A percentile compares a stretch with the other conserved stretches of the same genome.
phyloP scores from a whole-genome alignment of 2,329 filamentous ascomycete genomes.

The Pestalotiopsis sp. region DNA sequence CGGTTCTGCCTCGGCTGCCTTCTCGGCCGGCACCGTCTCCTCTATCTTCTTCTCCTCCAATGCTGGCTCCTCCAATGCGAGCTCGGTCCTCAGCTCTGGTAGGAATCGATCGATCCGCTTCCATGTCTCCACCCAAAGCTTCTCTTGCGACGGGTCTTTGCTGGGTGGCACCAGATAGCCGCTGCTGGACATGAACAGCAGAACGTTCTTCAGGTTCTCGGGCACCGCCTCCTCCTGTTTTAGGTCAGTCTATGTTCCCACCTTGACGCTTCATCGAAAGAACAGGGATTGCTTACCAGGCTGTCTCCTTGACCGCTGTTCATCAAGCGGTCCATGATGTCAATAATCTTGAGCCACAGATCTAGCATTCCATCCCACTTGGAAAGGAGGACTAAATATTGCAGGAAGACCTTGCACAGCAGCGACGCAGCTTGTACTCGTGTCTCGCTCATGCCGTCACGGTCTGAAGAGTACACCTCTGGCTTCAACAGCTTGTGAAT shows the following conservation, averaged over 20 bases:
- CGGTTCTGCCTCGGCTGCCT: conserved; percentile 7
- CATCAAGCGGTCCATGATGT: conserved; percentile 94
- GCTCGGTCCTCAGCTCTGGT: conserved; percentile 59
- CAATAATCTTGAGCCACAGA: conserved; percentile 89
- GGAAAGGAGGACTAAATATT: conserved; percentile 84
- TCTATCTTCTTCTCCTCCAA: conserved; percentile 19
- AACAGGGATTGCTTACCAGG: conserved; percentile 59
- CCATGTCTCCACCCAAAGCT: conserved; percentile 65
- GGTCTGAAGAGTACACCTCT: conserved; percentile 90
- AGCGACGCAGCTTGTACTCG: conserved; percentile 88
- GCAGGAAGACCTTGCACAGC: conserved; percentile 92
- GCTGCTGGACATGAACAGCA: conserved; percentile 91
- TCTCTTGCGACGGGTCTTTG: conserved; percentile 55
- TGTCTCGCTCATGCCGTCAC: conserved; percentile 92
- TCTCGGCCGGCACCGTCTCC: not conserved
- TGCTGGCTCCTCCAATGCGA: conserved; percentile 51
- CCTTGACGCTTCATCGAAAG: not conserved
- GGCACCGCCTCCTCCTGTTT: conserved; percentile 87
- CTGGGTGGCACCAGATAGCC: conserved; percentile 78
- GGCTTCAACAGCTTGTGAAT: conserved; percentile 87
- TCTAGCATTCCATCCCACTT: conserved; percentile 89
- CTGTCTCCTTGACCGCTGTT: conserved; percentile 93
- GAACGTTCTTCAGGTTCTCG: conserved; percentile 93
- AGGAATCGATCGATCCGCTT: conserved; percentile 68
- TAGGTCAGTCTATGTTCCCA: conserved; percentile 16